A percentile compares a stretch with the other conserved stretches of the same genome.
phyloP scores from a whole-genome alignment of 192 early-diverging fungal genomes.

The Coemansia sp. region DNA sequence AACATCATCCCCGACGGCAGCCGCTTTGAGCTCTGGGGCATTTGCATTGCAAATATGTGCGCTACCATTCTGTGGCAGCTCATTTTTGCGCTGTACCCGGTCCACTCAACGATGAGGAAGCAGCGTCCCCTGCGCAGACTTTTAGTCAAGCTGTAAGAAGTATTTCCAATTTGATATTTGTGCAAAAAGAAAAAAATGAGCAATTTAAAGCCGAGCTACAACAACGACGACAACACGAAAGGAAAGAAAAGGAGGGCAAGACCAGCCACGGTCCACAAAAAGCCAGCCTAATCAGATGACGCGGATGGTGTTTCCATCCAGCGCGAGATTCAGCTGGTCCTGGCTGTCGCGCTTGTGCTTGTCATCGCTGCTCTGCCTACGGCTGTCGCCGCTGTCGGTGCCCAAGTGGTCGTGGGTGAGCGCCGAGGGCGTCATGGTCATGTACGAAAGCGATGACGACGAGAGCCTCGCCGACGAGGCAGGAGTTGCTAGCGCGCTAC shows the following conservation, averaged over 20 bases:
- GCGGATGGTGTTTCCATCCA: not conserved
- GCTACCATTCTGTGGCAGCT: constrained; percentile 54
- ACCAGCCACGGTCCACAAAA: not conserved
- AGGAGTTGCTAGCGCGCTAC: constrained; percentile 42
- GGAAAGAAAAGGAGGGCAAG: not conserved
- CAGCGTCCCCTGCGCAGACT: constrained; percentile 57
- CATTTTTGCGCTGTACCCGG: constrained; percentile 55
- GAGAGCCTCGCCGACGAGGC: constrained; percentile 43
- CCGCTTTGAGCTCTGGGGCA: constrained; percentile 61
- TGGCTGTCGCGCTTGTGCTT: constrained; percentile 6
- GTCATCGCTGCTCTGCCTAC: constrained; percentile 23
- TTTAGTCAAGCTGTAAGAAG: constrained; percentile 46
- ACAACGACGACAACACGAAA: no score
- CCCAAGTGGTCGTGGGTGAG: constrained; percentile 4
- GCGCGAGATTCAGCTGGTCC: constrained; percentile 2
- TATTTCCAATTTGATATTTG: constrained; percentile 4
- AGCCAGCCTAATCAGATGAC: not conserved
- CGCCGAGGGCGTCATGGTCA: constrained; percentile 30
- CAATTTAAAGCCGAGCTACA: not conserved
- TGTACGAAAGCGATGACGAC: constrained; percentile 44
- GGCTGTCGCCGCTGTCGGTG: constrained; percentile 2
- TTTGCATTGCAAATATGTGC: constrained; percentile 51
- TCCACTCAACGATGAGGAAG: constrained; percentile 49
- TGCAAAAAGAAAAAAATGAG: not conserved
- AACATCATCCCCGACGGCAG: constrained; percentile 57